Evolutionary conservation across 257 asterid genomes (phyloP), one percentile per base, ranked within the genome.

Genomic region (Capsicum chinense): DNA sequence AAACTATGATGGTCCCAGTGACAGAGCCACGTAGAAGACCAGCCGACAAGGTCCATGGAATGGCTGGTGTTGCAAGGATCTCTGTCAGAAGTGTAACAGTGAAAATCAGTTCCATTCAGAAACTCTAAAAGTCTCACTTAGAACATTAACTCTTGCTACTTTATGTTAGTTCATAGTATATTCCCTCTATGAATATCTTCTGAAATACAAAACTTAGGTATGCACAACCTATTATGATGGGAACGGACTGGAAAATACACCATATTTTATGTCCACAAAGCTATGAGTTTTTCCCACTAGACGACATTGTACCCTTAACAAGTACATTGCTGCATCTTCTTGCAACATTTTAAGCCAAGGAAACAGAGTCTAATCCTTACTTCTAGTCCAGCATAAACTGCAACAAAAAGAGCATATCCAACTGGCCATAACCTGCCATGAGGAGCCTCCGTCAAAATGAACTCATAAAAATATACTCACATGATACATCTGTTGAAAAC

Each of bases 1-100:
- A 95, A 70, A 95, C 99, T 37, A 95, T 87, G 85, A 94, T 90
- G 14, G 99, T 94, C 83, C 99, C 99, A 33, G 93, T 94, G 58
- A 95, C 78, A 14, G 95, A 64, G 83, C 99, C 99, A 84, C 94
- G 94, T 66, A 95, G 88, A 88, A 95, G 98, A 79, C 99, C 99
- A 79, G 99, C 99, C 26, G 99, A 94, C 97, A 95, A 89, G 52
- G 99, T 95, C 93, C 94, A 87, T 50, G 99, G 99, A 85, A 95
- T 93, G 52, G 98, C 98, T 4, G 99, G 99, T 88, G 94, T 88
- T 84, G 98, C 99, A 70, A 95, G 99, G 74, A 95, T 84, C 99
- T 95, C 85, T 89, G 90, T 44, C 79, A 86, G 69, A 87, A 68
- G 85, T 6, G 13, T 42, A 79, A 56, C 64, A 52, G 13, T 12